These are phyloP conservation scores for Gaeumannomyces sp. DNA, from an alignment of 2,329 filamentous ascomycete genomes.

Conservation along the genomic window DNA sequence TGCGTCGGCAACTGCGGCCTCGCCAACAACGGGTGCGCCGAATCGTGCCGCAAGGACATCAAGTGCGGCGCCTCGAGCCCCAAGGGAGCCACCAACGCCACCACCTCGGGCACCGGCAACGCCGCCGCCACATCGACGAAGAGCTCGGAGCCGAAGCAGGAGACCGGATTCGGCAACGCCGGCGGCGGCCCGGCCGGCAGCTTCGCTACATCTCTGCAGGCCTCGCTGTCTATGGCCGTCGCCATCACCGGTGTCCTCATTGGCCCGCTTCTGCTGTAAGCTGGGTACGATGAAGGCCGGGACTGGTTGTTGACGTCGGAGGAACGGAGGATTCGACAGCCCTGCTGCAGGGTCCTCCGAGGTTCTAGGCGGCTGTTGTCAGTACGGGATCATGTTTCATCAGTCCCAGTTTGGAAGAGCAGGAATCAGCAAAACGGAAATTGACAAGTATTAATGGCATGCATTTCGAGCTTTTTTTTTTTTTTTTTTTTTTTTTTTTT, in stretches of 20 bases:
- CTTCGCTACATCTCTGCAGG: not conserved
- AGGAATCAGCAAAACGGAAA: not conserved
- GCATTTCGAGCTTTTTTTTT: not conserved
- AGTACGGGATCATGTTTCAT: not conserved
- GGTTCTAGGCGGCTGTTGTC: not conserved
- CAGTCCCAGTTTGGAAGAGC: not conserved
- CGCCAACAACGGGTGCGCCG: slow-evolving; percentile 51
- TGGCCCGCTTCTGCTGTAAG: slow-evolving; percentile 4
- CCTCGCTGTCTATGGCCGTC: slow-evolving; percentile 5
- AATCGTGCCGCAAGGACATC: slow-evolving; percentile 56
- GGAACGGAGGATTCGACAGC: too few relatives aligned
- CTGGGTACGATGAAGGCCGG: not conserved
- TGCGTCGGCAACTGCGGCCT: slow-evolving; percentile 53
- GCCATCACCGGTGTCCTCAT: slow-evolving; percentile 8
- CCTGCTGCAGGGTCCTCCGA: not conserved
- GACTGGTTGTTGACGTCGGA: not conserved
- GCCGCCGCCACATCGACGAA: slow-evolving; percentile 30
- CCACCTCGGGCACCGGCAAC: slow-evolving; percentile 24
- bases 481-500: not conserved
- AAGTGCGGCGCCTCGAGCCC: slow-evolving; percentile 68
- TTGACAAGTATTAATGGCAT: not conserved
- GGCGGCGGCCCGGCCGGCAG: slow-evolving; percentile 2
- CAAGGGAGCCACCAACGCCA: slow-evolving; percentile 44
- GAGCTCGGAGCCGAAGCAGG: slow-evolving; percentile 30
- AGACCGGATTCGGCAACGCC: slow-evolving; percentile 24